Evolutionary conservation across 345 rosid genomes (phyloP), one percentile per base, ranked within the genome.

Genomic region (Arabis hirsuta): DNA sequence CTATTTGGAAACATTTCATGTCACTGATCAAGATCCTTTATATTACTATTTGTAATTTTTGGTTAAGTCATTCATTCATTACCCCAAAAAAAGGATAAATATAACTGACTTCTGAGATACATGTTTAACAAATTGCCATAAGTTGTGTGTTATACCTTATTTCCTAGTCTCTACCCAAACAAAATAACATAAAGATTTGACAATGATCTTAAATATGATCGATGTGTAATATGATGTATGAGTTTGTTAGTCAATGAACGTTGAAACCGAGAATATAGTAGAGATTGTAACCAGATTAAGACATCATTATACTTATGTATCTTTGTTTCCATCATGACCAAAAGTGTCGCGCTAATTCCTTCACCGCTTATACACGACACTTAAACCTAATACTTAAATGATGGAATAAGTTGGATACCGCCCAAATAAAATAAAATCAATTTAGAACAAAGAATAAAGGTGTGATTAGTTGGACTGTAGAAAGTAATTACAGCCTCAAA

Each of bases 1-100:
- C 2, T 36, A 43, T 72, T 62, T 54, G 55, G 68, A 62, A 62
- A 16, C 24, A 26, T 43, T 24, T 54, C 63, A 34, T 72, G 39
- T 63, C 76, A 54, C 48, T 45, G 42, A 42, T 38, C 64, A 20
- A 20, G 14, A 6, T 12, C 47, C 46, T 12, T 12, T 42, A 19
- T 19, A 12, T 11, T 12, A 2, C 12, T 31, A 2, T 31, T 20
- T 31, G 8, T 22, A 34, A 10, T 20, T 45, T 45, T 22, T 22
- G 24, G 39, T 52, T 54, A 42, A 43, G 10, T 22, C 22, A 29
- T 14, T 65, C 27, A 29, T 29, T 29, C 32, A 29, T 29, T 27
- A 20, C 22, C 47, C 47, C 6, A 52, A 39, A 50, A 8, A 8
- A 26, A 26, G 42, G 14, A 27, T n/a, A 65, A 3, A 43, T 42